Conservation (phyloP, 345 rosid genomes). For the Excoecaria agallocha region DNA sequence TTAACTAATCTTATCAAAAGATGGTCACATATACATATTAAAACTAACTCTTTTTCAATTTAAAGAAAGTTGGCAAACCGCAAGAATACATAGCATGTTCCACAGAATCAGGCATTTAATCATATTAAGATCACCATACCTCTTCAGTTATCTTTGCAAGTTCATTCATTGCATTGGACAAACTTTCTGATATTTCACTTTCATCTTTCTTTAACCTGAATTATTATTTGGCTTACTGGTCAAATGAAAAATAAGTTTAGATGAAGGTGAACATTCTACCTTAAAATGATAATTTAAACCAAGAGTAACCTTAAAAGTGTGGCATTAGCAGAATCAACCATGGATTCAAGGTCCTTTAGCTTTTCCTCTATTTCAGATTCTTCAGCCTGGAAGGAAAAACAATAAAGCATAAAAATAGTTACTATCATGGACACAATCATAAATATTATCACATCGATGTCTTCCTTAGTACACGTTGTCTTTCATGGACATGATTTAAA, state of each 20-base stretch:
- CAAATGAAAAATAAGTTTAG: slow-evolving; percentile 14
- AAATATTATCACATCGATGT: neutral
- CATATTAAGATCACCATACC: slow-evolving; percentile 39
- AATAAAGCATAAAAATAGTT: neutral
- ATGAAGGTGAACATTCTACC: slow-evolving; percentile 9
- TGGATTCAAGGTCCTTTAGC: slow-evolving; percentile 50
- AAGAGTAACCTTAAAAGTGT: slow-evolving; percentile 49
- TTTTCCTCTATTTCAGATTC: slow-evolving; percentile 73
- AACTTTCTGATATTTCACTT: slow-evolving; percentile 41
- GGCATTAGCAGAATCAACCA: slow-evolving; percentile 51
- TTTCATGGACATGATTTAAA: neutral
- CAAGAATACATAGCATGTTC: neutral
- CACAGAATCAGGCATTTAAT: slow-evolving; percentile 1
- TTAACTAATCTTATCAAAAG: neutral
- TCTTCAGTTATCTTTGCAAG: slow-evolving; percentile 46
- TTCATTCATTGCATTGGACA: slow-evolving; percentile 42
- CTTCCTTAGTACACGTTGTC: neutral
- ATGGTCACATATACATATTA: neutral
- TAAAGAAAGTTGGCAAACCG: neutral
- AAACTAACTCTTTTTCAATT: neutral
- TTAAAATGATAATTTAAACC: slow-evolving; percentile 11
- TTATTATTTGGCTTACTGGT: slow-evolving; percentile 7
- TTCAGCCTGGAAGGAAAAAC: slow-evolving; percentile 60
- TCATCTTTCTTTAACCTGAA: slow-evolving; percentile 77
- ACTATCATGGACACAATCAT: neutral